Evolutionary conservation across 2,329 filamentous ascomycete genomes (phyloP), one percentile per base, ranked within the genome.

Genomic region (Chaetomiaceae sp.): DNA sequence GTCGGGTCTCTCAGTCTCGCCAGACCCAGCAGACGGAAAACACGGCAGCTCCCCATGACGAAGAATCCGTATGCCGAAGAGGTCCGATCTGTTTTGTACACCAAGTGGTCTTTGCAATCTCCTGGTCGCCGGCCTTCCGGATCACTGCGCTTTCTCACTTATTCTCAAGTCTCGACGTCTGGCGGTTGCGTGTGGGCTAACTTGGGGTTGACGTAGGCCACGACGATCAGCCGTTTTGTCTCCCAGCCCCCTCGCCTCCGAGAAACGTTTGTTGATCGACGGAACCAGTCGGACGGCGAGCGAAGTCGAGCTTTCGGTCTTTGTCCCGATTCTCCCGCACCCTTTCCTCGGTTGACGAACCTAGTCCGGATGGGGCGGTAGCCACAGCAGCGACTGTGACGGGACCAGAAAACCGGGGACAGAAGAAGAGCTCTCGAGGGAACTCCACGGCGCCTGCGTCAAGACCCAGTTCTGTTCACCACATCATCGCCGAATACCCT

Each of bases 361-460:
- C 54, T 51, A 50, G 48, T 33, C 51, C 52, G 52, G 48, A 54
- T 57, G 51, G 55, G 52, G 51, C 51, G 36, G 47, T 15, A 37
- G 51, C 43, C 38, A 44, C 25, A 37, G 42, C 38, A 49, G n/a
- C n/a, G n/a, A 49, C 38, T 20, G 43, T 48, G 47, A 57, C 51
- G 36, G 36, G 42, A 34, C 31, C 31, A 45, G 33, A 53, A 34
- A 49, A 51, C 19, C 43, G 39, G 47, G 51, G 17, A 31, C 40
- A 19, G 31, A 38, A 36, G 27, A 42, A 47, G 11, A 37, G 12
- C 40, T 44, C n/a, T 36, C 37, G 31, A 39, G 12, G 14, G 19
- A 15, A 11, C 38, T 44, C 39, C 33, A n/a, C 38, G 7, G 15
- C 33, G 19, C 19, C 46, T 47, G 17, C 19, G 14, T 42, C 48